phyloP scores from a whole-genome alignment of 2,329 filamentous ascomycete genomes.

The Aspergillus pseudoglaucus region DNA sequence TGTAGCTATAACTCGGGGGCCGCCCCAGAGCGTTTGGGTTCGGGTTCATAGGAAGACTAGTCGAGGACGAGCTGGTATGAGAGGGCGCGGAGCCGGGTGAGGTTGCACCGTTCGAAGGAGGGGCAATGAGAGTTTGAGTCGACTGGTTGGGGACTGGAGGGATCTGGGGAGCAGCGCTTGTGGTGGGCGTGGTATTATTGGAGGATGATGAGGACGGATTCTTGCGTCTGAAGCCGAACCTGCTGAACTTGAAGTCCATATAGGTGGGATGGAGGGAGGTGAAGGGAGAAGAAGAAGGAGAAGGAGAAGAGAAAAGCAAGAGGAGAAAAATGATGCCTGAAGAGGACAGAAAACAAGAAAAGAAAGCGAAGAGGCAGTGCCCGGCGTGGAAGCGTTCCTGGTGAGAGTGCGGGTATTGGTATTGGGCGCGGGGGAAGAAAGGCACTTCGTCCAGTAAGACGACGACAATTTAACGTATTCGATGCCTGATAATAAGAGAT shows the following conservation, averaged over 20 bases:
- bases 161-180: background rate
- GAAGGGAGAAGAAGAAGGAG: slow-evolving; percentile 4
- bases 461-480: background rate
- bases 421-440: background rate
- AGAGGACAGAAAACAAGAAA: background rate
- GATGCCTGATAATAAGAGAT: background rate
- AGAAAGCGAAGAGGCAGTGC: background rate
- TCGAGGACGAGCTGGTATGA: slow-evolving; percentile 40
- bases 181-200: background rate
- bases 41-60: slow-evolving; percentile 51
- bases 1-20: slow-evolving; percentile 59
- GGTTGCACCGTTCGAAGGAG: slow-evolving; percentile 26
- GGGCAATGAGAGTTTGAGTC: slow-evolving; percentile 26
- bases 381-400: background rate
- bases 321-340: background rate
- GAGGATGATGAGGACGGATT: slow-evolving; percentile 23
- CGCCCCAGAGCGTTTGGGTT: slow-evolving; percentile 48
- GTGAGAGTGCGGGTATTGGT: background rate
- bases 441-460: background rate
- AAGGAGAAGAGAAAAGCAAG: slow-evolving; percentile 6
- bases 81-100: slow-evolving; percentile 32
- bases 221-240: slow-evolving; percentile 46
- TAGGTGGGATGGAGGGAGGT: slow-evolving; percentile 12
- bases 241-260: slow-evolving; percentile 46
- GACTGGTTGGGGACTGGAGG: slow-evolving; percentile 6